Percentiles rank a stretch among this genome's conserved stretches.
phyloP scores from a whole-genome alignment of 768 basidiomycete genomes.

The Mrakia blollopis region DNA sequence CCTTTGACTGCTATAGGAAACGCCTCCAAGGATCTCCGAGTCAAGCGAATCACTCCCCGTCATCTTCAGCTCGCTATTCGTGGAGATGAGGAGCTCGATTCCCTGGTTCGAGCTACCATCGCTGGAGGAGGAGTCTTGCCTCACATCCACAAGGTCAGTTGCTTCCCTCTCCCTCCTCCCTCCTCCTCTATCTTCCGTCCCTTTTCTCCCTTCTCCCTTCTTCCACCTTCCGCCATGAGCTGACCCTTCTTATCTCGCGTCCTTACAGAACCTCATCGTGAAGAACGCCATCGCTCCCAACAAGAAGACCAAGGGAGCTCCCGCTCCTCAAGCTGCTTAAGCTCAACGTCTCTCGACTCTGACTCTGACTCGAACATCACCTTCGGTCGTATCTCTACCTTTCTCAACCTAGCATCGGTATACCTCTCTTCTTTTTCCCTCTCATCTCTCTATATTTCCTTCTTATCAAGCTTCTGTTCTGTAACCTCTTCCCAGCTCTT shows the following conservation, averaged over 20 bases:
- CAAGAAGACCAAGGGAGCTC: neutral
- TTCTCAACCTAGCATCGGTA: neutral
- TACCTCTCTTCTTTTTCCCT: neutral
- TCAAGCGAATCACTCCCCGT: conserved; percentile 93
- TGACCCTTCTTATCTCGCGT: neutral
- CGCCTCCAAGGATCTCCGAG: conserved; percentile 92
- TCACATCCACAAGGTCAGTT: conserved; percentile 34
- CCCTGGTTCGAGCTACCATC: conserved; percentile 87
- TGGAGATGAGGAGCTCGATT: conserved; percentile 96
- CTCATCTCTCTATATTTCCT: neutral
- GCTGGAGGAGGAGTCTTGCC: conserved; percentile 52
- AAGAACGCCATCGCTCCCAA: neutral
- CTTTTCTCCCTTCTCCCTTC: neutral
- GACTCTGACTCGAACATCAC: neutral
- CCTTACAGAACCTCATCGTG: conserved; percentile 4
- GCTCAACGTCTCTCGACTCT: too few relatives aligned
- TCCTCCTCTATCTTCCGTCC: too few relatives aligned
- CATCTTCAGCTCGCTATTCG: conserved; percentile 84
- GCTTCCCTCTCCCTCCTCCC: conserved; percentile 22
- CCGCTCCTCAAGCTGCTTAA: neutral
- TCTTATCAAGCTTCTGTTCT: conserved; percentile 3
- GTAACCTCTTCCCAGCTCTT: neutral
- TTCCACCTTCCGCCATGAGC: neutral
- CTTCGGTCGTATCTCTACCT: neutral
- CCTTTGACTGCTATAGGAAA: conserved; percentile 51